Percentiles rank a stretch among this genome's conserved stretches.
Evolutionary conservation across 2,329 filamentous ascomycete species (phyloP).

Genomic region (Ploettnerulaceae sp.): DNA sequence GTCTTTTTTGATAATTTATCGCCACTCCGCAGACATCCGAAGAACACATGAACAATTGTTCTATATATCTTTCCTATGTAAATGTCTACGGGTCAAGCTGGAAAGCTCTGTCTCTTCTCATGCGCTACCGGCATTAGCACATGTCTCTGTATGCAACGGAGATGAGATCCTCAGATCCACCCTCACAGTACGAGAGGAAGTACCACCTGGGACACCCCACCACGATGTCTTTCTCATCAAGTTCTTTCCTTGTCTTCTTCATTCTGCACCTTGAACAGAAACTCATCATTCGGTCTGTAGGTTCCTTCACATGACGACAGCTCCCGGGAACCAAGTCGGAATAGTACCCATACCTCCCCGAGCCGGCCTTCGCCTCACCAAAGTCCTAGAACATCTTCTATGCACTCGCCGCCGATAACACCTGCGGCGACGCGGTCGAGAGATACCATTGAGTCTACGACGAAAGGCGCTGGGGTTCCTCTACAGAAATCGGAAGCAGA

Average conservation of each 20-base stretch:
- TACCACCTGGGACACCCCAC: slow-evolving; percentile 21
- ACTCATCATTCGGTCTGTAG: slow-evolving; percentile 36
- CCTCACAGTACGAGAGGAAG: slow-evolving; percentile 21
- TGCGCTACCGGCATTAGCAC: slow-evolving; percentile 14
- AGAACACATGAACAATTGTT: slow-evolving; percentile 3
- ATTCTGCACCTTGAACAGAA: slow-evolving; percentile 1
- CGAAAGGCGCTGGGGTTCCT: slow-evolving; percentile 33
- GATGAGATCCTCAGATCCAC: slow-evolving; percentile 21
- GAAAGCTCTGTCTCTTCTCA: slow-evolving; percentile 10
- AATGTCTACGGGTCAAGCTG: slow-evolving; percentile 7
- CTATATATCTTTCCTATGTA: not conserved
- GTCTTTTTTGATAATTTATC: slow-evolving; percentile 20
- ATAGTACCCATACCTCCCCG: slow-evolving; percentile 61
- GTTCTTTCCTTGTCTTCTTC: slow-evolving; percentile 17
- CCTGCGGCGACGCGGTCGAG: slow-evolving; percentile 69
- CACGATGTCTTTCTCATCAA: slow-evolving; percentile 17
- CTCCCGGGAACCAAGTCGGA: slow-evolving; percentile 55
- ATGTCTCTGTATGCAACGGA: slow-evolving; percentile 15
- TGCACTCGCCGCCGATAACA: slow-evolving; percentile 86
- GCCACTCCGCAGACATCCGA: slow-evolving; percentile 7
- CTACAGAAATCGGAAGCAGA: slow-evolving; percentile 36
- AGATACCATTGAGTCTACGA: slow-evolving; percentile 39
- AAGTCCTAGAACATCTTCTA: slow-evolving; percentile 62
- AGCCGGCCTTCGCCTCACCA: slow-evolving; percentile 60
- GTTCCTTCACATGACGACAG: slow-evolving; percentile 54